Conservation (phyloP, 1,284 basidiomycete species). For the Coriolopsis trogii region DNA sequence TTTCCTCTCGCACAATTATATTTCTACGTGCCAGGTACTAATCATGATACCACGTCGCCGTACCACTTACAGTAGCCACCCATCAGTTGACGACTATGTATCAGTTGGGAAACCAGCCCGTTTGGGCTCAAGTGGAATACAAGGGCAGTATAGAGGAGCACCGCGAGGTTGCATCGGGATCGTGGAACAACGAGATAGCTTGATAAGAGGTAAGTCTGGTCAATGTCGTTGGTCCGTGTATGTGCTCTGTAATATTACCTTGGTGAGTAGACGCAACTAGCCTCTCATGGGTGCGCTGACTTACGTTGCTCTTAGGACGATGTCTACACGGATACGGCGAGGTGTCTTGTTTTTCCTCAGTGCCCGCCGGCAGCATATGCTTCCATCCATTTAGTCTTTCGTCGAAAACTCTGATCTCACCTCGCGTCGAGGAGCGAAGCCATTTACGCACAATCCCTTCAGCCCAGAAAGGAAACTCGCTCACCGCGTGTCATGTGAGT, state of each 20-base stretch:
- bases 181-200: not conserved
- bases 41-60: conserved; percentile 25
- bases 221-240: conserved; percentile 8
- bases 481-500: conserved; percentile 22
- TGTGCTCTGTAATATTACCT: not conserved
- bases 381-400: not conserved
- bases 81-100: conserved; percentile 21
- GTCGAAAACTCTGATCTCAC: conserved; percentile 12
- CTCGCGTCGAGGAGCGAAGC: conserved; percentile 12
- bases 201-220: conserved; percentile 6
- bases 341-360: conserved; percentile 2
- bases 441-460: conserved; percentile 27
- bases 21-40: conserved; percentile 23
- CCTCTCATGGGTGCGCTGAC: not conserved
- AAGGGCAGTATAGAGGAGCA: conserved; percentile 17
- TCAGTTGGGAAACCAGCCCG: conserved; percentile 11
- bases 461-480: conserved; percentile 28
- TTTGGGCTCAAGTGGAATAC: conserved; percentile 17
- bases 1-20: conserved; percentile 17
- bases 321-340: conserved; percentile 4
- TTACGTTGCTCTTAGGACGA: conserved; percentile 10
- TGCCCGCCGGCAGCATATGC: not conserved
- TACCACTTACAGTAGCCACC: conserved; percentile 18
- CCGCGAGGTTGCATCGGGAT: not conserved
- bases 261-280: conserved; percentile 1